Evolutionary conservation across 495 filamentous ascomycete species (phyloP).

Genomic region (Amphirosellinia nigrospora): DNA sequence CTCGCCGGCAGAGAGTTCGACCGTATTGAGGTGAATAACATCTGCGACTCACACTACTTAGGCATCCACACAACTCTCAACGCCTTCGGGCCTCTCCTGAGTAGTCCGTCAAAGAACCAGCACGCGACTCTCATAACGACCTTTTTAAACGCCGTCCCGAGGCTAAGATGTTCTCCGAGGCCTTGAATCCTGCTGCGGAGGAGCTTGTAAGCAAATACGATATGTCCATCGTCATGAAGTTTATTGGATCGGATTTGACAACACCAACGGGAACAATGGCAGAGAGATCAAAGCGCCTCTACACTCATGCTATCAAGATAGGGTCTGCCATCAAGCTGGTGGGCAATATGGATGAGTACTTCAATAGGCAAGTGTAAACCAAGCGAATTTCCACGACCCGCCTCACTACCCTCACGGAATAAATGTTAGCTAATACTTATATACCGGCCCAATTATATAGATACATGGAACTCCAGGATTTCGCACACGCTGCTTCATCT

Average conservation of each 20-base stretch:
- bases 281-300: not conserved
- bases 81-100: conserved; percentile 5
- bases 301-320: conserved; percentile 20
- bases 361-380: conserved; percentile 10
- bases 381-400: not conserved
- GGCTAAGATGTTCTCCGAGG: not conserved
- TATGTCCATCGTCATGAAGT: not conserved
- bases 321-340: conserved; percentile 11
- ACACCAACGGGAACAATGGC: not conserved
- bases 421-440: not conserved
- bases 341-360: conserved; percentile 20
- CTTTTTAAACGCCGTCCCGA: conserved; percentile 1
- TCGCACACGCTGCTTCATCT: not conserved
- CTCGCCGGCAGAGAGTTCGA: conserved; percentile 10
- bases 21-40: conserved; percentile 19
- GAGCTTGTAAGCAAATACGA: not conserved
- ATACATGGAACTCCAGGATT: not conserved
- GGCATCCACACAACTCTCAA: conserved; percentile 4
- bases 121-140: conserved; percentile 12
- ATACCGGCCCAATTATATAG: not conserved
- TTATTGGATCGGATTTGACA: not conserved
- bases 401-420: not conserved
- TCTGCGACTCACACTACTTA: conserved; percentile 3
- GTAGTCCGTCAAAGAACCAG: not conserved
- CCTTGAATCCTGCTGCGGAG: not conserved